These are phyloP conservation scores for Claviceps sp. DNA, from an alignment of 2,329 filamentous ascomycete species.

Conservation along the genomic window DNA sequence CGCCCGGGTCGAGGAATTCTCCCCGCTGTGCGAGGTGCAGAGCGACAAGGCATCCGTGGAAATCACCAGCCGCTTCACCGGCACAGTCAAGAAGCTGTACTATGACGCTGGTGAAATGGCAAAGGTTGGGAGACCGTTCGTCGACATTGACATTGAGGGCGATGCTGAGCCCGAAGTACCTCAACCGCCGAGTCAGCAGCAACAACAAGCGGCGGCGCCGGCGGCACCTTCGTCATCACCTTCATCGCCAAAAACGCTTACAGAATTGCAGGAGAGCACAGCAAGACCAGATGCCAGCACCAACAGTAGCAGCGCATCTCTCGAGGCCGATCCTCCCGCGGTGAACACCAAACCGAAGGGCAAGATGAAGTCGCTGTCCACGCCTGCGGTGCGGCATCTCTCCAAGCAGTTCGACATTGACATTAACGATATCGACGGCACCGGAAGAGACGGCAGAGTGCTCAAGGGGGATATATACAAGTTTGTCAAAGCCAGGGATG, in stretches of 20 bases:
- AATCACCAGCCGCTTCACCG: conserved; percentile 92
- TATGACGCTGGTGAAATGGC: conserved; percentile 96
- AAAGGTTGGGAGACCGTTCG: conserved; percentile 83
- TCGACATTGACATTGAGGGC: conserved; percentile 87
- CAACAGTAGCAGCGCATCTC: neutral
- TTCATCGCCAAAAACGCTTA: conserved; percentile 6
- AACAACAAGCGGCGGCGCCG: conserved; percentile 8
- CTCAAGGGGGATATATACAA: conserved; percentile 82
- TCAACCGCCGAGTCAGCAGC: neutral
- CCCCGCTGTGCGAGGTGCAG: conserved; percentile 93
- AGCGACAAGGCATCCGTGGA: conserved; percentile 87
- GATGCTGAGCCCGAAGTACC: conserved; percentile 39
- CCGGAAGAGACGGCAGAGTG: conserved; percentile 81
- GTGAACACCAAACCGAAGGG: conserved; percentile 28
- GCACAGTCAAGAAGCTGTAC: conserved; percentile 89
- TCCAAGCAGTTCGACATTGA: conserved; percentile 67
- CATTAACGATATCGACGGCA: conserved; percentile 67
- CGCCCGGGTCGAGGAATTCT: conserved; percentile 93
- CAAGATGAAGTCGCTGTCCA: conserved; percentile 65
- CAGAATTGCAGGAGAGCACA: neutral
- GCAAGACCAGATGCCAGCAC: neutral
- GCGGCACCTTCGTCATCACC: conserved; percentile 14
- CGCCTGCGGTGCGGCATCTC: conserved; percentile 81
- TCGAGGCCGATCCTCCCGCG: conserved; percentile 5
- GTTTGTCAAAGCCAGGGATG: conserved; percentile 45